Percentiles rank a stretch among this genome's conserved stretches.
These are phyloP conservation scores for Naegleria lovaniensis DNA, from an alignment of 208 protist species.

Conservation along the genomic window DNA sequence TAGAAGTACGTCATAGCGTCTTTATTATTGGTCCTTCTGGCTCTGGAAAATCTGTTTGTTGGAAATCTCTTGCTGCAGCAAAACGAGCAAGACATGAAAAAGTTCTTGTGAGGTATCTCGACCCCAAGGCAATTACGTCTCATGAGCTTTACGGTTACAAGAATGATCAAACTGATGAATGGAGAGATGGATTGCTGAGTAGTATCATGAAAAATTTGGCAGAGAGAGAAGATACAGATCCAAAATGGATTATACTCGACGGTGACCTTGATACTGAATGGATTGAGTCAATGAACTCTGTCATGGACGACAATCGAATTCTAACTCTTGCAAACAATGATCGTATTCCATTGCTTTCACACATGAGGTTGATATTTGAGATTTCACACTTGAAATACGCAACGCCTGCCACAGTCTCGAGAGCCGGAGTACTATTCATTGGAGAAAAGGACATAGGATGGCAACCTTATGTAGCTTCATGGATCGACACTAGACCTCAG, in stretches of 20 bases:
- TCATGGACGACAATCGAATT: slow-evolving; percentile 56
- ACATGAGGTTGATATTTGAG: slow-evolving; percentile 82
- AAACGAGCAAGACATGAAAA: slow-evolving; percentile 40
- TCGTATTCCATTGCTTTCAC: slow-evolving; percentile 63
- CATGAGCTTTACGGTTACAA: slow-evolving; percentile 66
- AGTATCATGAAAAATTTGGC: slow-evolving; percentile 81
- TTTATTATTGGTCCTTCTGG: slow-evolving; percentile 57
- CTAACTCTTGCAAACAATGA: slow-evolving; percentile 76
- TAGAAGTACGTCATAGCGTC: slow-evolving; percentile 54
- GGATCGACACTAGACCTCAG: slow-evolving; percentile 46
- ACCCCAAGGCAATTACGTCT: slow-evolving; percentile 60
- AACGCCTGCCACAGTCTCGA: slow-evolving; percentile 76
- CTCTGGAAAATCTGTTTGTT: slow-evolving; percentile 47
- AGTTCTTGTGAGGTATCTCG: slow-evolving; percentile 42
- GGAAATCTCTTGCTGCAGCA: slow-evolving; percentile 39
- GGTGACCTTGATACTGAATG: slow-evolving; percentile 80
- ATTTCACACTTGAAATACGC: slow-evolving; percentile 67
- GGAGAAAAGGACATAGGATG: slow-evolving; percentile 67
- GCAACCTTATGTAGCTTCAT: slow-evolving; percentile 56
- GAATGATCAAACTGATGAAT: slow-evolving; percentile 62
- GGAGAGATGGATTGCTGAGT: slow-evolving; percentile 70
- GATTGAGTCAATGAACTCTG: slow-evolving; percentile 85
- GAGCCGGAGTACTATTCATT: slow-evolving; percentile 56
- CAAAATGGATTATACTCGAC: slow-evolving; percentile 80
- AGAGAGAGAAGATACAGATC: slow-evolving; percentile 49